Conservation (phyloP, 129 eudicot genomes). For the Flaveria brownii region DNA sequence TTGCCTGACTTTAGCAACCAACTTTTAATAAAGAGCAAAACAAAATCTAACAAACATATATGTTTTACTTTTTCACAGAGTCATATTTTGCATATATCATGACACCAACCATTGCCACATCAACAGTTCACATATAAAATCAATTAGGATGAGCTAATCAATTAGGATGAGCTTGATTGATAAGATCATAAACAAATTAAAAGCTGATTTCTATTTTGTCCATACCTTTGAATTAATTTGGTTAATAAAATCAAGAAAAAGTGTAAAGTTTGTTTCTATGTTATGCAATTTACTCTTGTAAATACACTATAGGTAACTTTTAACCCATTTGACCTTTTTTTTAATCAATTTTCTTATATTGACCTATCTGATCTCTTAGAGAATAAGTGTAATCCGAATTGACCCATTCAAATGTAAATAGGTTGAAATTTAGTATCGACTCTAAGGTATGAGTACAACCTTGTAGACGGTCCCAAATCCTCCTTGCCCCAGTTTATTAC, state of each 20-base stretch:
- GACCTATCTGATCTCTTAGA: background rate
- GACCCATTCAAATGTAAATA: background rate
- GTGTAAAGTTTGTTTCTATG: background rate
- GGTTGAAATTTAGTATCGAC: background rate
- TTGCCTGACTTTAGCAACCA: background rate
- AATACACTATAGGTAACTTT: background rate
- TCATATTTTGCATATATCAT: background rate
- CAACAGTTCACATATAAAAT: background rate
- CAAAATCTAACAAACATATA: background rate
- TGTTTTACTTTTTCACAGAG: background rate
- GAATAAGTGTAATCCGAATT: background rate
- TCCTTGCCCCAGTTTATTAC: constrained; percentile 78
- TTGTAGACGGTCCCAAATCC: constrained; percentile 82
- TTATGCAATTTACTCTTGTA: background rate
- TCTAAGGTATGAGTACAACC: constrained; percentile 44
- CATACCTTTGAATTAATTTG: background rate
- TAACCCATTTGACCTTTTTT: background rate
- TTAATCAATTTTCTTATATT: background rate
- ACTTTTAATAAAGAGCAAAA: background rate
- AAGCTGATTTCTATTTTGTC: background rate
- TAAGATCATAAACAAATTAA: background rate
- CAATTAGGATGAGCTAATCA: too few species aligned
- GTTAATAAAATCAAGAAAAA: background rate
- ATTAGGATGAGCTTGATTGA: background rate
- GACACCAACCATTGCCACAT: background rate